Percentiles rank a stretch among this genome's conserved stretches.
Conservation (phyloP, 768 basidiomycete species). For the Termitomyces sp. region DNA sequence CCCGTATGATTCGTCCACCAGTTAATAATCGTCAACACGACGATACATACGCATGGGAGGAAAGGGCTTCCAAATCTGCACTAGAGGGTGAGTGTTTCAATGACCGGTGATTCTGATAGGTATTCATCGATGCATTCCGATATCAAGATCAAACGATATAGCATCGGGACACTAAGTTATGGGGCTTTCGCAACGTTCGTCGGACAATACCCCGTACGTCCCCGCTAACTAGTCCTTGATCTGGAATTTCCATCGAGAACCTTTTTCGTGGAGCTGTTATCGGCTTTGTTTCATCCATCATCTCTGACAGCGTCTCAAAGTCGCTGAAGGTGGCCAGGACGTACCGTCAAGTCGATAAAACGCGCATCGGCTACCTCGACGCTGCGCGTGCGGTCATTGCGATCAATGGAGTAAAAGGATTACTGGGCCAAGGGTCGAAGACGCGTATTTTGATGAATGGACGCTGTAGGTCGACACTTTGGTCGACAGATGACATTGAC, state of each 20-base stretch:
- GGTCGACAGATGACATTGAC: background rate
- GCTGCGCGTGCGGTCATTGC: constrained; percentile 75
- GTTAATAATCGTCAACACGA: constrained; percentile 93
- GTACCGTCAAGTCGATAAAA: constrained; percentile 86
- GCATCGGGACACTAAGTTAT: constrained; percentile 78
- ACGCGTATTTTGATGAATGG: constrained; percentile 89
- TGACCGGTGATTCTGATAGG: background rate
- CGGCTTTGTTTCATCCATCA: constrained; percentile 81
- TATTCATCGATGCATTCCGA: background rate
- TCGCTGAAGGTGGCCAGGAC: constrained; percentile 92
- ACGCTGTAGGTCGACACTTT: constrained; percentile 49
- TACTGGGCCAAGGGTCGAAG: constrained; percentile 87
- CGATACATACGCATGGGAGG: constrained; percentile 86
- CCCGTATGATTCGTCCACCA: constrained; percentile 89
- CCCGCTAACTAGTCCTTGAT: background rate
- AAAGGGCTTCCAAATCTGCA: constrained; percentile 60
- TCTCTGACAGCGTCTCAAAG: constrained; percentile 84
- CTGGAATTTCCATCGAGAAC: constrained; percentile 31
- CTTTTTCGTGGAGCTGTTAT: constrained; percentile 83
- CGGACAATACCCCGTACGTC: constrained; percentile 76
- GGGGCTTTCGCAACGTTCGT: constrained; percentile 92
- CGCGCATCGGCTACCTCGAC: constrained; percentile 69
- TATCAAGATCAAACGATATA: constrained; percentile 62
- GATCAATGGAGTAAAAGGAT: constrained; percentile 65
- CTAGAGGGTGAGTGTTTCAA: constrained; percentile 45